phyloP scores from a whole-genome alignment of 2,329 filamentous ascomycete species.

The Hypoxylon sp. region DNA sequence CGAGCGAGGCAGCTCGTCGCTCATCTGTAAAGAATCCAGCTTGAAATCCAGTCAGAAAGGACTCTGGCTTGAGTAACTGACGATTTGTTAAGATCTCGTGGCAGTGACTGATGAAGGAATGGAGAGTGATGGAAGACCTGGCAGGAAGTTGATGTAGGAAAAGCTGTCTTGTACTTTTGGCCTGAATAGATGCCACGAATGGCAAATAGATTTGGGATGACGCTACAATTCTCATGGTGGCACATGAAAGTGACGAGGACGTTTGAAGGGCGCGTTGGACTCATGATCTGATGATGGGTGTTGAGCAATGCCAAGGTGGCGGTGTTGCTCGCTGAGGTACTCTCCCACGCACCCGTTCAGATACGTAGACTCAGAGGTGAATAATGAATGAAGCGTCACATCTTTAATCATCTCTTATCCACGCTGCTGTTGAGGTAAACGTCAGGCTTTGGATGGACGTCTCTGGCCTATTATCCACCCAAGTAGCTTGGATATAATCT shows the following conservation, averaged over 20 bases:
- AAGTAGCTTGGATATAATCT: background rate
- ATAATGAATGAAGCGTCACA: background rate
- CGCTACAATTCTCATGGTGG: conserved; percentile 3
- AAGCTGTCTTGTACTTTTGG: background rate
- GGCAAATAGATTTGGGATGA: conserved; percentile 2
- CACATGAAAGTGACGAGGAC: background rate
- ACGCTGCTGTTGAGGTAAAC: background rate
- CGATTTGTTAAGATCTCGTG: background rate
- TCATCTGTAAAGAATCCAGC: conserved; percentile 38
- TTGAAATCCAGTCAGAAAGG: conserved; percentile 26
- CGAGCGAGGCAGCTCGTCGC: conserved; percentile 51
- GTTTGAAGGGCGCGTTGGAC: background rate
- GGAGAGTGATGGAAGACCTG: background rate
- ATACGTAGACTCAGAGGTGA: background rate
- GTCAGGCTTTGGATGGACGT: background rate
- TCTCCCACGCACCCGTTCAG: background rate
- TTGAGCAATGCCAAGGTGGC: background rate
- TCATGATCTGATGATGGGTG: background rate
- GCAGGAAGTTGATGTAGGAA: conserved; percentile 1
- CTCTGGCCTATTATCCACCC: background rate
- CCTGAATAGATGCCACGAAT: background rate
- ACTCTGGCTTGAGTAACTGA: background rate
- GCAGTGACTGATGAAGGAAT: background rate
- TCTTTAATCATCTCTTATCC: conserved; percentile 1
- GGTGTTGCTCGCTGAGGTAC: background rate